These are phyloP conservation scores for Euphorbia pulcherrima DNA, from an alignment of 345 rosid species.

Conservation along the genomic window DNA sequence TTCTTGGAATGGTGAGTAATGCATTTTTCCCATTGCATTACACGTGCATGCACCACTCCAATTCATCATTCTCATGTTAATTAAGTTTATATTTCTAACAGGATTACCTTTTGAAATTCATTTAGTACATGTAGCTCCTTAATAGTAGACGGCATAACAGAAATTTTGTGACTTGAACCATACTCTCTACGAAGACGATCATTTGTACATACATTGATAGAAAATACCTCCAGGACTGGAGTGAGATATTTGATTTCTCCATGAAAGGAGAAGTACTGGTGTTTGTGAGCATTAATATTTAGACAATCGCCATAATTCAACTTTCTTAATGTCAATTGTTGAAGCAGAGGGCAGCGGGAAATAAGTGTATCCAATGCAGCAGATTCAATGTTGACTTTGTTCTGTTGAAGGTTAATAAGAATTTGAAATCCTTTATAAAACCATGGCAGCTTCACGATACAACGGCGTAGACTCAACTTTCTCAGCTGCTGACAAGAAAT, in stretches of 20 bases:
- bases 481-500: conserved; percentile 13
- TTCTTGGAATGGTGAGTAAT: too few relatives aligned
- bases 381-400: conserved; percentile 7
- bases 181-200: not conserved
- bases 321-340: conserved; percentile 1
- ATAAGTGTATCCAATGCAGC: conserved; percentile 9
- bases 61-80: too few relatives aligned
- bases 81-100: too few relatives aligned
- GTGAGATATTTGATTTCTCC: conserved; percentile 14
- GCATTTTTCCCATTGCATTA: too few relatives aligned
- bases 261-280: conserved; percentile 8
- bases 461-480: conserved; percentile 9
- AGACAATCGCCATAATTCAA: conserved; percentile 8
- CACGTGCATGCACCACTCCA: too few relatives aligned
- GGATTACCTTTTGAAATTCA: conserved; percentile 8
- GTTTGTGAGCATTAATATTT: conserved; percentile 1
- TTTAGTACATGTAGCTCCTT: conserved; percentile 14
- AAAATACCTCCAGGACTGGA: conserved; percentile 2
- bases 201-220: conserved; percentile 5
- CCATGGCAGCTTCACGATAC: not conserved
- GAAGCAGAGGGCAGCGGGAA: conserved; percentile 10
- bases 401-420: conserved; percentile 4
- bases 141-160: conserved; percentile 7
- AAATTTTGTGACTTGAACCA: conserved; percentile 7
- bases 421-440: conserved; percentile 10